Percentiles rank a stretch among this genome's conserved stretches.
Conservation (phyloP, 345 rosid genomes). For the Linum trigynum region DNA sequence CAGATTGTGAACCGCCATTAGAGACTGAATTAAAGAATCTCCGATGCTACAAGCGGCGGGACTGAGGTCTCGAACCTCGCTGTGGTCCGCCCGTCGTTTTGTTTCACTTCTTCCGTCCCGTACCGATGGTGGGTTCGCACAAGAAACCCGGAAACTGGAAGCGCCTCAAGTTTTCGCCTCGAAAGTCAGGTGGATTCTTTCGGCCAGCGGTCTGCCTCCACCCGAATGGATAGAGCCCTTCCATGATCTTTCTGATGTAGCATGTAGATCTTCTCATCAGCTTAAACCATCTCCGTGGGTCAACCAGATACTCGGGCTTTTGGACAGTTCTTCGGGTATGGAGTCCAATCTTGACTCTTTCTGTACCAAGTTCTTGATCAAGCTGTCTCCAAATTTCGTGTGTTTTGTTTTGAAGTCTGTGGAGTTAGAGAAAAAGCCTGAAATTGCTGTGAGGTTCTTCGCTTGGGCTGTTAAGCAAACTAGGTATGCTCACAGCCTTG, state of each 20-base stretch:
- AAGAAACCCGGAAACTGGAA: slow-evolving; percentile 11
- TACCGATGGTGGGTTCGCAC: slow-evolving; percentile 21
- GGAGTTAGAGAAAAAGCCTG: slow-evolving; percentile 38
- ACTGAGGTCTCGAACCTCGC: not conserved
- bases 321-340: slow-evolving; percentile 61
- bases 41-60: not conserved
- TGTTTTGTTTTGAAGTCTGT: slow-evolving; percentile 42
- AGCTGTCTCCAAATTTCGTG: slow-evolving; percentile 59
- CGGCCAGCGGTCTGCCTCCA: slow-evolving; percentile 44
- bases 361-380: slow-evolving; percentile 50
- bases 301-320: slow-evolving; percentile 41
- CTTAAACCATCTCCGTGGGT: slow-evolving; percentile 70
- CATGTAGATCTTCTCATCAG: slow-evolving; percentile 25
- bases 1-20: not conserved
- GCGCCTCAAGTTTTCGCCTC: slow-evolving; percentile 10
- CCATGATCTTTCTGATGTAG: slow-evolving; percentile 55
- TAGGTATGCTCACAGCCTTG: slow-evolving; percentile 57
- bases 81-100: not conserved
- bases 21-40: not conserved
- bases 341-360: slow-evolving; percentile 52
- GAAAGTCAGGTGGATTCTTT: slow-evolving; percentile 32
- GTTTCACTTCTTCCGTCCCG: slow-evolving; percentile 7
- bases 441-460: slow-evolving; percentile 53
- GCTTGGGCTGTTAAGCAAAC: slow-evolving; percentile 67
- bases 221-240: slow-evolving; percentile 88